Evolutionary conservation across 139 green algal genomes (phyloP).

Genomic region (Cymbomonas tetramitiformis): DNA sequence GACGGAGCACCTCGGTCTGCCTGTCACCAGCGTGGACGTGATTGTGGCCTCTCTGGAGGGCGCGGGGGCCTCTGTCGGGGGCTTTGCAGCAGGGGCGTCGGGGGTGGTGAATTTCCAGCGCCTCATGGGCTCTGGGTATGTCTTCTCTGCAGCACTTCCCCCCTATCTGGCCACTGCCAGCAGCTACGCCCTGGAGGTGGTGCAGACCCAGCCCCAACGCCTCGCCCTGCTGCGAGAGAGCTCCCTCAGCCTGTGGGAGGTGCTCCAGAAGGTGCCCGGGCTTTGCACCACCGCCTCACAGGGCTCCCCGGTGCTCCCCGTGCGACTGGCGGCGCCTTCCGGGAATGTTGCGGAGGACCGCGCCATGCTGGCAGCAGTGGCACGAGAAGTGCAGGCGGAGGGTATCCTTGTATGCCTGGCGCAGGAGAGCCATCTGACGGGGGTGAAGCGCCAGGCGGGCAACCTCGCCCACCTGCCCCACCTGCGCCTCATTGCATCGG

Average conservation of each 20-base stretch:
- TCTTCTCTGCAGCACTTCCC: constrained; percentile 85
- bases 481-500: background rate
- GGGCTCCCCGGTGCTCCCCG: constrained; percentile 3
- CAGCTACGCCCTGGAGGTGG: background rate
- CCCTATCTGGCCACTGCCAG: constrained; percentile 67
- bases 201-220: background rate
- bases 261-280: background rate
- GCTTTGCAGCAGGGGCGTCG: constrained; percentile 58
- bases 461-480: too few species aligned
- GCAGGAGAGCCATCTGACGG: background rate
- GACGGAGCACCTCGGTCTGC: constrained; percentile 62
- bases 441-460: background rate
- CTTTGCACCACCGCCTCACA: constrained; percentile 1
- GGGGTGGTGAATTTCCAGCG: constrained; percentile 47
- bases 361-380: background rate
- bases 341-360: background rate
- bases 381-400: background rate
- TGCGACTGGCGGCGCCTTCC: background rate
- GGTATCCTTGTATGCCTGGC: constrained; percentile 1
- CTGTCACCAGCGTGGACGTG: constrained; percentile 60
- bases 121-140: constrained; percentile 60
- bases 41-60: constrained; percentile 67
- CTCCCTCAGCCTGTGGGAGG: background rate
- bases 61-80: constrained; percentile 65
- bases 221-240: background rate